Evolutionary conservation across 2,329 filamentous ascomycete genomes (phyloP).

Genomic region (Massarina eburnea): DNA sequence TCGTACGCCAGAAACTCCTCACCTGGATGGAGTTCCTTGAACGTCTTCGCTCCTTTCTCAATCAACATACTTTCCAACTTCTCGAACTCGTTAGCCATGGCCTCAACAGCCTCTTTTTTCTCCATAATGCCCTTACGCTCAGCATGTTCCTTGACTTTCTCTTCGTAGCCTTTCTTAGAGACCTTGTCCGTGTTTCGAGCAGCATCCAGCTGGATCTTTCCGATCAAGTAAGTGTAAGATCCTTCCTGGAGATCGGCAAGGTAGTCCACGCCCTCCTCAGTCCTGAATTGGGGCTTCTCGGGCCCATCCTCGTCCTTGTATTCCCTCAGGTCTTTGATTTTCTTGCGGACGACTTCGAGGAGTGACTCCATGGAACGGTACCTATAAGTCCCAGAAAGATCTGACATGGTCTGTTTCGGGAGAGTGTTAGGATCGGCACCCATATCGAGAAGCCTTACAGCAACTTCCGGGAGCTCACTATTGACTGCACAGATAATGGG

Average conservation of each 20-base stretch:
- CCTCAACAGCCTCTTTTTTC: conserved; percentile 59
- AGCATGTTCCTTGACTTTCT: conserved; percentile 16
- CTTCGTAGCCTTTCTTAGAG: conserved; percentile 33
- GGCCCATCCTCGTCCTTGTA: conserved; percentile 38
- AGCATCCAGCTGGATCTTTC: conserved; percentile 43
- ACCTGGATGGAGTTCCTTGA: conserved; percentile 63
- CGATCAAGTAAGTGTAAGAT: conserved; percentile 63
- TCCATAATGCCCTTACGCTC: conserved; percentile 43
- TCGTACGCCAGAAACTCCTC: background rate
- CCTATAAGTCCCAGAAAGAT: conserved; percentile 23
- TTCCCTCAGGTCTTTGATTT: conserved; percentile 53
- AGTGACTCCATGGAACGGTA: conserved; percentile 51
- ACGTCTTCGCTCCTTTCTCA: conserved; percentile 65
- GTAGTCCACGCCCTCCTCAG: conserved; percentile 53
- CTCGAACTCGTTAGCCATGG: conserved; percentile 56
- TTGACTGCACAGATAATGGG: conserved; percentile 66
- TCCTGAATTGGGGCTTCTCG: conserved; percentile 32
- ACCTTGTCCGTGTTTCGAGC: conserved; percentile 44
- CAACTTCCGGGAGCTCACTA: conserved; percentile 55
- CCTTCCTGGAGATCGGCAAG: conserved; percentile 54
- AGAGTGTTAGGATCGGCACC: conserved; percentile 69
- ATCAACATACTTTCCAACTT: conserved; percentile 58
- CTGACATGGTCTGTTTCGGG: conserved; percentile 41
- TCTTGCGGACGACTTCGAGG: conserved; percentile 62
- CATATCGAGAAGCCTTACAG: conserved; percentile 60